Evolutionary conservation across 331 rosid species (phyloP), one percentile per base, ranked within the genome.

Genomic region (Malus hybrid): DNA sequence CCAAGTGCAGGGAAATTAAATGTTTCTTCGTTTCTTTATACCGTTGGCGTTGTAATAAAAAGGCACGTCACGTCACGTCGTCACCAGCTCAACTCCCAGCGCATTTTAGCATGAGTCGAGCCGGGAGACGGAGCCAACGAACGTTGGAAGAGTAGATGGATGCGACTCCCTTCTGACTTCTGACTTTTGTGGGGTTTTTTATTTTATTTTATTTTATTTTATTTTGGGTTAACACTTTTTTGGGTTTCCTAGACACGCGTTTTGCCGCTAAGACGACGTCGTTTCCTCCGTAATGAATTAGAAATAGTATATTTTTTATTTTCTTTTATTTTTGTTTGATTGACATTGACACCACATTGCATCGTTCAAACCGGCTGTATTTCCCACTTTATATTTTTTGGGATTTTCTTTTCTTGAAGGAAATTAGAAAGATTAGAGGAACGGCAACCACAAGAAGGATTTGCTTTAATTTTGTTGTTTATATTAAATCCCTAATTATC

Each of bases 181-280:
- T 44, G 18, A 63, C 61, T 63, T 73, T 57, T 56, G 2, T 1
- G 1, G 14, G 12, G 2, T 61, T 61, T 36, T 39, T 36, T 8
- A 36, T 36, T 39, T 39, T 39, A 39, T 29, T 29, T 29, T 29
- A 29, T 29, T 29, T 29, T 29, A 29, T 39, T 39, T 39, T 39
- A 39, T 39, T 39, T 39, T 39, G 4, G 46, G 46, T 39, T 39
- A 10, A 9, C 44, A 9, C 12, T 36, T 39, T 39, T 39, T 39
- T 39, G 46, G 46, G 4, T 0, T 42, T 42, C 48, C 48, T 10
- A 26, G 42, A 60, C 19, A 62, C 77, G 48, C 77, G 70, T 44
- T 48, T 39, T 28, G 48, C 77, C 15, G 8, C 48, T 5, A 74
- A 30, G 50, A 62, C 77, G 70, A 42, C n/a, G 77, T 44, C 77